Evolutionary conservation across 2,329 filamentous ascomycete genomes (phyloP).

Genomic region (Trichophyton benhamiae): DNA sequence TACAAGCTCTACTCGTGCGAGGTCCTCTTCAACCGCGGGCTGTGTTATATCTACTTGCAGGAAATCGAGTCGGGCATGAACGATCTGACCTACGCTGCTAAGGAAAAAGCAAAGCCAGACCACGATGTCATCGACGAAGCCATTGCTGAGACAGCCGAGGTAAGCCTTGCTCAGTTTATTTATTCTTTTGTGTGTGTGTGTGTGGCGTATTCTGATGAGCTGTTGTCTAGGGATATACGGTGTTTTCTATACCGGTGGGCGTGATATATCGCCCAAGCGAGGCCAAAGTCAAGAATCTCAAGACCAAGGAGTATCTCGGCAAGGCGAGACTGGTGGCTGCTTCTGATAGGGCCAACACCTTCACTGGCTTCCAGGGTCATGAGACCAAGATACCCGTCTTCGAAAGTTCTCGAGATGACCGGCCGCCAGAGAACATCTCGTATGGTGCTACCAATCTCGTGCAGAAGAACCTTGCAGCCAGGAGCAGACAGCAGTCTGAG

Average conservation of each 20-base stretch:
- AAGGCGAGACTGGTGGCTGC: slow-evolving; percentile 90
- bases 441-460: slow-evolving; percentile 90
- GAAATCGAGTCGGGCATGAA: slow-evolving; percentile 83
- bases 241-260: slow-evolving; percentile 94
- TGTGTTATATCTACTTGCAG: slow-evolving; percentile 95
- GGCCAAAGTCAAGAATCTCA: slow-evolving; percentile 94
- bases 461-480: slow-evolving; percentile 67
- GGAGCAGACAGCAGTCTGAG: slow-evolving; percentile 68
- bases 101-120: slow-evolving; percentile 91
- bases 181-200: not conserved
- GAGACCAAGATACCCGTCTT: slow-evolving; percentile 50
- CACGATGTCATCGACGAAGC: slow-evolving; percentile 98
- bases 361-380: slow-evolving; percentile 66
- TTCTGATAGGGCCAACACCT: slow-evolving; percentile 66
- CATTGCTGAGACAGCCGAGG: slow-evolving; percentile 83
- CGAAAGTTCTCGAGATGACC: slow-evolving; percentile 49
- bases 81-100: slow-evolving; percentile 78
- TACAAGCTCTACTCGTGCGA: slow-evolving; percentile 98
- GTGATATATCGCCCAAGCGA: slow-evolving; percentile 92
- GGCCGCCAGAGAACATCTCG: slow-evolving; percentile 71
- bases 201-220: not conserved
- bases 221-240: slow-evolving; percentile 67
- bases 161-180: slow-evolving; percentile 32
- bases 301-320: slow-evolving; percentile 93
- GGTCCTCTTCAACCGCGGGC: slow-evolving; percentile 88